These are phyloP conservation scores for Lathyrus tuberosus DNA, from an alignment of 306 rosid genomes.

Conservation along the genomic window DNA sequence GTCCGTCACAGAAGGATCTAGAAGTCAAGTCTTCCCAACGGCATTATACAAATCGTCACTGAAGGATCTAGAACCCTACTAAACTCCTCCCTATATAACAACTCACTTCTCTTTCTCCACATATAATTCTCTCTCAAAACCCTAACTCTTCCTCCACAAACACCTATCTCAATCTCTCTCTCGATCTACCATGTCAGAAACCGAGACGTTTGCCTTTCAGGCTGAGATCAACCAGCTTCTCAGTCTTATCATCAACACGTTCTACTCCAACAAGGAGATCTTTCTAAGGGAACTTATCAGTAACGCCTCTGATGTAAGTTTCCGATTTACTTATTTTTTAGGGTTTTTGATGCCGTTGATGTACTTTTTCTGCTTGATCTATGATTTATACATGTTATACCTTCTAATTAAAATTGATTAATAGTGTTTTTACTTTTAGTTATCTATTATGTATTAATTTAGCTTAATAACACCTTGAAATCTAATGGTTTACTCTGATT, in stretches of 20 bases:
- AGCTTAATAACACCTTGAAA: neutral
- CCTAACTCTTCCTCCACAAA: neutral
- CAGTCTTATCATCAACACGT: conserved; percentile 92
- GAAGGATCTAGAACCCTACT: conserved; percentile 93
- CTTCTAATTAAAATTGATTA: neutral
- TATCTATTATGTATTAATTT: neutral
- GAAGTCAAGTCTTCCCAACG: conserved; percentile 4
- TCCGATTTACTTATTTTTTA: neutral
- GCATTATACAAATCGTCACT: neutral
- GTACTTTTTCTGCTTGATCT: neutral
- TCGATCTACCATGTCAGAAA: conserved; percentile 57
- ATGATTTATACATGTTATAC: neutral
- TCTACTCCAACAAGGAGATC: conserved; percentile 98
- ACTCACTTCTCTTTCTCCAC: neutral
- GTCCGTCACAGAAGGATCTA: conserved; percentile 27
- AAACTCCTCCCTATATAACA: conserved; percentile 23
- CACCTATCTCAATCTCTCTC: neutral
- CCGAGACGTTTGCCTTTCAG: conserved; percentile 90
- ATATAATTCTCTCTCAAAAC: neutral
- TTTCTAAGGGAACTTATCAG: conserved; percentile 92
- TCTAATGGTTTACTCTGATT: rapidly evolving
- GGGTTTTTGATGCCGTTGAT: neutral
- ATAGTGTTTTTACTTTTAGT: neutral
- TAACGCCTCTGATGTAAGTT: conserved; percentile 79
- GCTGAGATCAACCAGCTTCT: conserved; percentile 98